phyloP scores from a whole-genome alignment of 139 green algal species.

The Tetraselmis striata region DNA sequence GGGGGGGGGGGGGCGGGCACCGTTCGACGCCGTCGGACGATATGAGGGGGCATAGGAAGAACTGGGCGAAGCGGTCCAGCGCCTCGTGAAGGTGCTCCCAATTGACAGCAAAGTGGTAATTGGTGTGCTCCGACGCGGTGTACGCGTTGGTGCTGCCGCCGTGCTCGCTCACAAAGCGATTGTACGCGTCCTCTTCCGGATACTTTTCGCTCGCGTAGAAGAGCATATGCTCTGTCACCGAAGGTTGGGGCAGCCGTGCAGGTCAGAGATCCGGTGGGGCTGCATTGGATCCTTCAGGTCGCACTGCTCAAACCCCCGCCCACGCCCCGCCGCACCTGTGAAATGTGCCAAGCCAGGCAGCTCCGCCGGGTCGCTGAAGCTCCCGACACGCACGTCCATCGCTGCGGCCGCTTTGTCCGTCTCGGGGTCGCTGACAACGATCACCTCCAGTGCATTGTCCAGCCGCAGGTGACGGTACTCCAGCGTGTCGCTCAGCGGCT shows the following conservation, averaged over 20 bases:
- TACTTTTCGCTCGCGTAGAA: slow-evolving; percentile 84
- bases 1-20: neutral
- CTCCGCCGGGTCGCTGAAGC: slow-evolving; percentile 56
- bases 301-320: no score
- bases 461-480: slow-evolving; percentile 52
- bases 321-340: slow-evolving; percentile 13
- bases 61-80: slow-evolving; percentile 75
- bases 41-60: slow-evolving; percentile 86
- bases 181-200: slow-evolving; percentile 67
- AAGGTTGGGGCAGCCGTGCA: no score
- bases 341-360: slow-evolving; percentile 81
- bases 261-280: no score
- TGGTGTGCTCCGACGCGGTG: slow-evolving; percentile 71
- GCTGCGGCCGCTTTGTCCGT: slow-evolving; percentile 80
- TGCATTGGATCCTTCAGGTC: no score
- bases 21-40: slow-evolving; percentile 64
- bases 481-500: slow-evolving; percentile 36
- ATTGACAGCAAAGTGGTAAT: slow-evolving; percentile 90
- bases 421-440: slow-evolving; percentile 60
- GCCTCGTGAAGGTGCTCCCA: slow-evolving; percentile 56
- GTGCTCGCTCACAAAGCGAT: slow-evolving; percentile 55
- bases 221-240: slow-evolving; percentile 78
- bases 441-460: slow-evolving; percentile 50
- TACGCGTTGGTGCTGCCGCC: slow-evolving; percentile 86
- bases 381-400: slow-evolving; percentile 69